phyloP scores from a whole-genome alignment of 495 filamentous ascomycete genomes.

The Elaphomyces granulatus region DNA sequence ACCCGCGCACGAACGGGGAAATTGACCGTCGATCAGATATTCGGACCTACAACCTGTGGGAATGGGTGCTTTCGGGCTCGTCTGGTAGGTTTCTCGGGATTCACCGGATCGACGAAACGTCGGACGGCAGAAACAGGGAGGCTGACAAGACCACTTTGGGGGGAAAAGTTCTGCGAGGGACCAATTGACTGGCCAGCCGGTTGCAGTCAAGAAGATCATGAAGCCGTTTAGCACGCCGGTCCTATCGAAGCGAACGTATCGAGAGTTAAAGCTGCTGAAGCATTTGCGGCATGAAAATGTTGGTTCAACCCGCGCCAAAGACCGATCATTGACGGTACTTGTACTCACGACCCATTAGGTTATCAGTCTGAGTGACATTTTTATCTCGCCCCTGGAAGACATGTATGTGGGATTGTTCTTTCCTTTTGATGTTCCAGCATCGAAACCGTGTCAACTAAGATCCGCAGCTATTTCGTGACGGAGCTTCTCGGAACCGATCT shows the following conservation, averaged over 20 bases:
- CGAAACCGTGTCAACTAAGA: slow-evolving; percentile 9
- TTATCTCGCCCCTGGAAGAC: slow-evolving; percentile 97
- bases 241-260: slow-evolving; percentile 90
- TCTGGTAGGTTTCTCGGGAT: slow-evolving; percentile 70
- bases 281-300: slow-evolving; percentile 97
- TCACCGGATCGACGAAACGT: no score
- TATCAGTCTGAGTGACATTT: slow-evolving; percentile 97
- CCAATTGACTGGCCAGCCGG: slow-evolving; percentile 87
- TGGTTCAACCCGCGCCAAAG: slow-evolving; percentile 13
- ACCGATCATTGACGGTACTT: slow-evolving; percentile 6
- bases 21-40: slow-evolving; percentile 46
- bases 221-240: slow-evolving; percentile 99
- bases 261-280: slow-evolving; percentile 93
- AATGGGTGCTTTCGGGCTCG: slow-evolving; percentile 97
- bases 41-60: slow-evolving; percentile 96
- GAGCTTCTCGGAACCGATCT: slow-evolving; percentile 95
- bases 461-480: slow-evolving; percentile 82
- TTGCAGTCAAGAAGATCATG: slow-evolving; percentile 99
- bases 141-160: slow-evolving; percentile 2
- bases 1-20: no score
- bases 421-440: background rate
- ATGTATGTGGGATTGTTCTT: slow-evolving; percentile 50
- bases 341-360: slow-evolving; percentile 42
- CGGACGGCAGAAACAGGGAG: no score
- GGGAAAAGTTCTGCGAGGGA: slow-evolving; percentile 76